Conservation (phyloP, 345 rosid species). For the Salix suchowensis region DNA sequence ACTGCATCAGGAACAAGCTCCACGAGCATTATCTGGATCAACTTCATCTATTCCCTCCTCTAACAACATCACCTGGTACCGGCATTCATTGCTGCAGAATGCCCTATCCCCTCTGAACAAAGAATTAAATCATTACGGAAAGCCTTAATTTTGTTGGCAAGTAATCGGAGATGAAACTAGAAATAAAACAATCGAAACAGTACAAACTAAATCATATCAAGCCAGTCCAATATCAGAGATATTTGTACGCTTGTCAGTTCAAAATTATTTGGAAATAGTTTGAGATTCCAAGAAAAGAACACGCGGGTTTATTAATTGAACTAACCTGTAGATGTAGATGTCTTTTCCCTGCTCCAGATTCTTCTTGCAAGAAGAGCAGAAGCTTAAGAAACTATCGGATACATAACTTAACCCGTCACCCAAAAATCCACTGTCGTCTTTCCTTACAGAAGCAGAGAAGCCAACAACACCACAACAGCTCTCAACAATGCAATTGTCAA, state of each 20-base stretch:
- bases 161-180: neutral
- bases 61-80: constrained; percentile 59
- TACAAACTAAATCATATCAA: neutral
- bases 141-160: neutral
- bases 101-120: constrained; percentile 78
- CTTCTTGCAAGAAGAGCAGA: constrained; percentile 71
- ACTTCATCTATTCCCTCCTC: constrained; percentile 37
- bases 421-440: constrained; percentile 19
- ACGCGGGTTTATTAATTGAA: neutral
- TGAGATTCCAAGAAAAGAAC: neutral
- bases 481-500: constrained; percentile 69
- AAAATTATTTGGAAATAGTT: neutral
- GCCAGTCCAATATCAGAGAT: neutral
- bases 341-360: constrained; percentile 72
- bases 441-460: constrained; percentile 30
- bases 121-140: neutral
- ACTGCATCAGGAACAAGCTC: constrained; percentile 12
- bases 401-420: constrained; percentile 25
- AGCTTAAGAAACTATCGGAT: constrained; percentile 68
- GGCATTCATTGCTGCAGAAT: constrained; percentile 86
- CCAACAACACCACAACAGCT: constrained; percentile 52
- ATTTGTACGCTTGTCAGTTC: neutral
- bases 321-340: constrained; percentile 91
- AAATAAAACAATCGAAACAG: neutral
- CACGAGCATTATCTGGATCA: constrained; percentile 22